Evolutionary conservation across 1,284 basidiomycete genomes (phyloP).

Genomic region (Boletus subluridellus): DNA sequence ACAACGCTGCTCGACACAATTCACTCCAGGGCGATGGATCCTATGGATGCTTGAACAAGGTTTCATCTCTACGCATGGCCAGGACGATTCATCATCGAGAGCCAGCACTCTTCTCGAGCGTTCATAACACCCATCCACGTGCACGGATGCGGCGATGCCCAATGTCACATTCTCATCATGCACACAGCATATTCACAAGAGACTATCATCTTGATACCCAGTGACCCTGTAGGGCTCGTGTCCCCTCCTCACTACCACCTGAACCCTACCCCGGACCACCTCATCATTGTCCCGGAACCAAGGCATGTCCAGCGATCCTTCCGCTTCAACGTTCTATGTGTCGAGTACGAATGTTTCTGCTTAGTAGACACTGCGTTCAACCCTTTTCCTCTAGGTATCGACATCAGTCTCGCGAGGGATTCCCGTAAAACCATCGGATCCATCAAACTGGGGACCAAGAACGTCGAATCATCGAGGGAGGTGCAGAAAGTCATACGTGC

Average conservation of each 20-base stretch:
- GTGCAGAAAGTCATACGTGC: background rate
- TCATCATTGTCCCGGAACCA: background rate
- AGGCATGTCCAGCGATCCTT: constrained; percentile 2
- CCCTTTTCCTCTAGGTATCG: constrained; percentile 1
- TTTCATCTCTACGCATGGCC: background rate
- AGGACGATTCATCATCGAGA: background rate
- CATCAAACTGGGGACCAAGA: constrained; percentile 4
- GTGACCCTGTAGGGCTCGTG: background rate
- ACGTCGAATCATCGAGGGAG: background rate
- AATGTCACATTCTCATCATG: background rate
- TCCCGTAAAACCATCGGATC: constrained; percentile 5
- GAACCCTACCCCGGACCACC: too few species aligned
- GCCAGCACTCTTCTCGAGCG: background rate
- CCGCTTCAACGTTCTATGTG: background rate
- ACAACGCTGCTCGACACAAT: too few species aligned
- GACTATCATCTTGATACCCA: background rate
- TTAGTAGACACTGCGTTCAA: background rate
- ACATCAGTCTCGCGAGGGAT: constrained; percentile 4
- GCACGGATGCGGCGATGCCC: background rate
- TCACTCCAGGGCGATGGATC: too few species aligned
- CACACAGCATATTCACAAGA: background rate
- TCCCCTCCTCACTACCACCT: background rate
- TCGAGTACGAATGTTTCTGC: background rate
- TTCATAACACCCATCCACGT: background rate
- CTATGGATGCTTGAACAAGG: too few species aligned